A percentile compares a stretch with the other conserved stretches of the same genome.
phyloP scores from a whole-genome alignment of 345 rosid species.

The Salix koriyanagi region DNA sequence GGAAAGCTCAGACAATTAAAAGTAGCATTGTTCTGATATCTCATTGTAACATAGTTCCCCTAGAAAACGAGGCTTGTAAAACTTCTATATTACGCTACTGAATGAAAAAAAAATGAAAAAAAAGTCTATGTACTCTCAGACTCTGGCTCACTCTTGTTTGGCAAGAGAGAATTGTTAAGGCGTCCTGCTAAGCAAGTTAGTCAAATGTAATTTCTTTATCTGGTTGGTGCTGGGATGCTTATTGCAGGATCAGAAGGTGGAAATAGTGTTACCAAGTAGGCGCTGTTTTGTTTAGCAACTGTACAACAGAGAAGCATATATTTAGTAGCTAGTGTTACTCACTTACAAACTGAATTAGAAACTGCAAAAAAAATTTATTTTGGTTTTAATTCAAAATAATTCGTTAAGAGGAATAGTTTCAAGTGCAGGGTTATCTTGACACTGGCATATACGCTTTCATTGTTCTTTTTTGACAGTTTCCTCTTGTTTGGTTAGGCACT shows the following conservation, averaged over 20 bases:
- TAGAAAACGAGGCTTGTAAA: too few species aligned
- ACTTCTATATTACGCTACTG: too few species aligned
- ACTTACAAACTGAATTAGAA: not conserved
- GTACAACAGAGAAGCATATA: not conserved
- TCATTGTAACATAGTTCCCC: not conserved
- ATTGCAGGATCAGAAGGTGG: not conserved
- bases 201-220: not conserved
- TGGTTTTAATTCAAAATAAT: not conserved
- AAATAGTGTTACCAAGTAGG: not conserved
- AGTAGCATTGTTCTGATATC: not conserved
- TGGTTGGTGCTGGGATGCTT: not conserved
- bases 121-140: too few species aligned
- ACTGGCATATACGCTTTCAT: not conserved
- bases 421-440: not conserved
- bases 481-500: conserved; percentile 5
- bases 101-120: too few species aligned
- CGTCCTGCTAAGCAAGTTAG: not conserved
- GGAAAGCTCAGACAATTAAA: not conserved
- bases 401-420: not conserved
- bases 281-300: not conserved
- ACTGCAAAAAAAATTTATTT: not conserved
- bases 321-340: not conserved
- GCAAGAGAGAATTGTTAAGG: too few species aligned
- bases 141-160: too few species aligned
- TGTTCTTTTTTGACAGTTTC: not conserved